phyloP scores from a whole-genome alignment of 2,329 filamentous ascomycete genomes.

The Ophiostoma angusticollis region DNA sequence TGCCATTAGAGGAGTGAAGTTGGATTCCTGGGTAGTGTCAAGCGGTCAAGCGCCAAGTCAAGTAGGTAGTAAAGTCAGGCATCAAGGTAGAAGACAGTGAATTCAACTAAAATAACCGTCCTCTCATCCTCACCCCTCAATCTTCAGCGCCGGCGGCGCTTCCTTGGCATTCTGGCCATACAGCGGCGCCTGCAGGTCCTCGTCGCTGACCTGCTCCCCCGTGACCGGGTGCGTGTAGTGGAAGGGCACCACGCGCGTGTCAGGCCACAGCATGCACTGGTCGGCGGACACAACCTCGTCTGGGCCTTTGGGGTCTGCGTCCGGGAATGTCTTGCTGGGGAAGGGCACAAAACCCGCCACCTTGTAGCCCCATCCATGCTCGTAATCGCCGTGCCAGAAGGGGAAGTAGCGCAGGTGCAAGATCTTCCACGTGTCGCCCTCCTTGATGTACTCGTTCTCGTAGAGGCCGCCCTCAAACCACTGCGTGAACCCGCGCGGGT shows the following conservation, averaged over 20 bases:
- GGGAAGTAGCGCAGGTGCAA: slow-evolving; percentile 42
- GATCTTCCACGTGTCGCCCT: slow-evolving; percentile 40
- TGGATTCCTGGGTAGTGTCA: too few species aligned
- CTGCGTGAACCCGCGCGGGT: slow-evolving; percentile 39
- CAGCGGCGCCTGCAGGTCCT: slow-evolving; percentile 34
- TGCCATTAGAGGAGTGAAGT: slow-evolving; percentile 17
- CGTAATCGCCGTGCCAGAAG: slow-evolving; percentile 43
- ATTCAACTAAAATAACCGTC: background rate
- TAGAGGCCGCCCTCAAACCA: slow-evolving; percentile 48
- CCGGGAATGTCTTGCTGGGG: slow-evolving; percentile 33
- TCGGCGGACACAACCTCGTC: slow-evolving; percentile 34
- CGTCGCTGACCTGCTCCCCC: slow-evolving; percentile 28
- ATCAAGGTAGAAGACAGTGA: too few species aligned
- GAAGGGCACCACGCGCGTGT: slow-evolving; percentile 40
- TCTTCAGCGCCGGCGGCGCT: slow-evolving; percentile 28
- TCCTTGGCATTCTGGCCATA: slow-evolving; percentile 29
- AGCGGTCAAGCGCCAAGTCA: too few species aligned
- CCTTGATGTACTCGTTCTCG: slow-evolving; percentile 47
- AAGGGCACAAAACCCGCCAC: slow-evolving; percentile 40
- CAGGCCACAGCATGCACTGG: slow-evolving; percentile 43
- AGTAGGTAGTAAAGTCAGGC: too few species aligned
- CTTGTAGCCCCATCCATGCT: slow-evolving; percentile 40
- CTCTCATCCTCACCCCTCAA: slow-evolving; percentile 15
- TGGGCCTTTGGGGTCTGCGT: slow-evolving; percentile 36
- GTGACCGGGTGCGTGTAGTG: slow-evolving; percentile 40